Evolutionary conservation across 2,329 filamentous ascomycete genomes (phyloP).

Genomic region (Apiospora sp.): DNA sequence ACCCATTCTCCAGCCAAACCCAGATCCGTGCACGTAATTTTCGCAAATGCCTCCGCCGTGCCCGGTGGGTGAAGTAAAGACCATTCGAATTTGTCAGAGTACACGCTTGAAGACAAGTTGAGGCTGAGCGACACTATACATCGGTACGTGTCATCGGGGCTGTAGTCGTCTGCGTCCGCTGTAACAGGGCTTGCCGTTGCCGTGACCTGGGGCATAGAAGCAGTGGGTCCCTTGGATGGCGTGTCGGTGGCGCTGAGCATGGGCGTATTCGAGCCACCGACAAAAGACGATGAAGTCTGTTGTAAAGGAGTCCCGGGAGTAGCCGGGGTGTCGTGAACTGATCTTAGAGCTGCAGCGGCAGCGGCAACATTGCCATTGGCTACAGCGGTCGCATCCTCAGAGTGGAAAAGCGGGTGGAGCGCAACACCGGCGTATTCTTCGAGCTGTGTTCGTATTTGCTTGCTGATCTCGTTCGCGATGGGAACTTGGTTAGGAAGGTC

Average conservation of each 20-base stretch:
- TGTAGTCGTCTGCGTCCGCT: constrained; percentile 76
- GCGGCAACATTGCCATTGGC: constrained; percentile 34
- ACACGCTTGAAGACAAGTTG: constrained; percentile 88
- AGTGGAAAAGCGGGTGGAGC: constrained; percentile 89
- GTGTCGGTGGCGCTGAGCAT: constrained; percentile 60
- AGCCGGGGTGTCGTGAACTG: constrained; percentile 48
- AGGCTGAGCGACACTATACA: constrained; percentile 92
- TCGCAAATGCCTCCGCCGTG: constrained; percentile 90
- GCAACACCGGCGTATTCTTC: constrained; percentile 97
- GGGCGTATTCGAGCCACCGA: constrained; percentile 65
- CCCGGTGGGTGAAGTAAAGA: constrained; percentile 91
- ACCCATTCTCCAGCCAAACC: constrained; percentile 93
- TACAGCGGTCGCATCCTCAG: constrained; percentile 41
- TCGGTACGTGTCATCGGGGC: constrained; percentile 93
- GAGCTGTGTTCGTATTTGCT: constrained; percentile 91
- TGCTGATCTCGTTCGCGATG: constrained; percentile 83
- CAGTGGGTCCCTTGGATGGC: constrained; percentile 56
- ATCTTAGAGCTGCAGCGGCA: constrained; percentile 32
- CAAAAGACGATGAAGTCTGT: constrained; percentile 34
- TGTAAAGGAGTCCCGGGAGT: constrained; percentile 52
- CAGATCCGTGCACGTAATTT: constrained; percentile 90
- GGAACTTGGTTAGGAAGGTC: constrained; percentile 80
- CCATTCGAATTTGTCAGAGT: constrained; percentile 98
- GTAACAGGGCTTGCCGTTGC: constrained; percentile 72
- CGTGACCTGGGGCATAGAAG: constrained; percentile 64